Conservation (phyloP, 1,284 basidiomycete species). For the Leccinum pachyderme region DNA sequence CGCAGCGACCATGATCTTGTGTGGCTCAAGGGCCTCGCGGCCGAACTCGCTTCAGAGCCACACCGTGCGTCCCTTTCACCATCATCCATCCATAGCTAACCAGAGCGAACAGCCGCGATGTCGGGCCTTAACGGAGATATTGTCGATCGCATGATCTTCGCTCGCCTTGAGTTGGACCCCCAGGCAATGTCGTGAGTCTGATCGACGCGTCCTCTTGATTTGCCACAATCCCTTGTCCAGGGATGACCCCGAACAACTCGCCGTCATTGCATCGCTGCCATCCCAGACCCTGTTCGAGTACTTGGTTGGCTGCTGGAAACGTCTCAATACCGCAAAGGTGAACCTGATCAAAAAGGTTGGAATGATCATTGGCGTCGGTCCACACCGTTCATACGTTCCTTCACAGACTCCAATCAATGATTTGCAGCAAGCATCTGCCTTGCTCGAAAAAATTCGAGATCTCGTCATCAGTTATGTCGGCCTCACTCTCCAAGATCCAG, state of each 20-base stretch:
- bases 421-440: slow-evolving; percentile 54
- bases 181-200: slow-evolving; percentile 64
- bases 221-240: slow-evolving; percentile 36
- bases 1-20: slow-evolving; percentile 68
- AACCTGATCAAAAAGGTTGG: slow-evolving; percentile 61
- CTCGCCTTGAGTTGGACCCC: slow-evolving; percentile 83
- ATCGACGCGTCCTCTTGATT: not conserved
- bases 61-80: slow-evolving; percentile 42
- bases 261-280: slow-evolving; percentile 79
- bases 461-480: slow-evolving; percentile 90
- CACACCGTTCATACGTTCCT: not conserved
- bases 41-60: slow-evolving; percentile 72
- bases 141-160: slow-evolving; percentile 81
- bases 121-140: slow-evolving; percentile 54
- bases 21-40: slow-evolving; percentile 79
- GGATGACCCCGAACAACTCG: slow-evolving; percentile 79
- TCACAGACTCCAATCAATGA: slow-evolving; percentile 58
- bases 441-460: slow-evolving; percentile 73
- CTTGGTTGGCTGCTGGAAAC: slow-evolving; percentile 88
- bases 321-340: slow-evolving; percentile 60
- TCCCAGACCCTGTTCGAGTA: slow-evolving; percentile 86
- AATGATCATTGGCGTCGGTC: not conserved
- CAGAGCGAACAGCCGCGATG: slow-evolving; percentile 19
- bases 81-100: slow-evolving; percentile 2
- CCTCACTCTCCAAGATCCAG: slow-evolving; percentile 86